Conservation (phyloP, 768 basidiomycete species). For the Hygrophoropsis aurantiaca region DNA sequence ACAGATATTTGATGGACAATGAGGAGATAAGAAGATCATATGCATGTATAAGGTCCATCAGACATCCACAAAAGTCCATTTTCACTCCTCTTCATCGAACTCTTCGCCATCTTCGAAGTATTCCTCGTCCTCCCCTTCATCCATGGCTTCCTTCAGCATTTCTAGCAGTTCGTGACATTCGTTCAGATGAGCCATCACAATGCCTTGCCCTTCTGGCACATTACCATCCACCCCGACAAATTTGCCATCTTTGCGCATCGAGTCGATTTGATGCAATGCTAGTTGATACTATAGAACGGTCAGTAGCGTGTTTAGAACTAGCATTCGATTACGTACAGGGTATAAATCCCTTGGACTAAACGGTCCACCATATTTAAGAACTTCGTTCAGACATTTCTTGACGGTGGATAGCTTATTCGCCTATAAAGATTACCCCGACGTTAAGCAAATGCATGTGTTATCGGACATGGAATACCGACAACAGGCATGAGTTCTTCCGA, state of each 20-base stretch:
- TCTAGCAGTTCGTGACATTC: conserved; percentile 96
- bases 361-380: conserved; percentile 91
- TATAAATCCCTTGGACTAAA: conserved; percentile 91
- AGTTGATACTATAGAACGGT: conserved; percentile 75
- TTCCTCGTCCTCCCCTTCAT: conserved; percentile 62
- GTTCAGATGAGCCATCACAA: conserved; percentile 92
- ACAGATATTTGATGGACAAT: no score
- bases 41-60: no score
- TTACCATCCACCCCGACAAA: conserved; percentile 86
- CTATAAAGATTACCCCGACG: conserved; percentile 46
- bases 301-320: conserved; percentile 2
- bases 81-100: conserved; percentile 18
- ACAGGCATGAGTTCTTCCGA: conserved; percentile 98
- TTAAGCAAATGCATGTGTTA: background rate
- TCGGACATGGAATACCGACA: conserved; percentile 42
- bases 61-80: no score
- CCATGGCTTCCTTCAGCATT: conserved; percentile 90
- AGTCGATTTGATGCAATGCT: conserved; percentile 93
- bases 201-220: conserved; percentile 95
- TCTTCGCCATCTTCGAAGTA: conserved; percentile 53
- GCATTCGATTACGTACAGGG: conserved; percentile 57
- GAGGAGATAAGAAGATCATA: no score
- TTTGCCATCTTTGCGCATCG: conserved; percentile 88
- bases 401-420: conserved; percentile 96
- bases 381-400: conserved; percentile 96